Conservation (phyloP, 2,329 filamentous ascomycete genomes). For the Aureobasidium leucospermi region DNA sequence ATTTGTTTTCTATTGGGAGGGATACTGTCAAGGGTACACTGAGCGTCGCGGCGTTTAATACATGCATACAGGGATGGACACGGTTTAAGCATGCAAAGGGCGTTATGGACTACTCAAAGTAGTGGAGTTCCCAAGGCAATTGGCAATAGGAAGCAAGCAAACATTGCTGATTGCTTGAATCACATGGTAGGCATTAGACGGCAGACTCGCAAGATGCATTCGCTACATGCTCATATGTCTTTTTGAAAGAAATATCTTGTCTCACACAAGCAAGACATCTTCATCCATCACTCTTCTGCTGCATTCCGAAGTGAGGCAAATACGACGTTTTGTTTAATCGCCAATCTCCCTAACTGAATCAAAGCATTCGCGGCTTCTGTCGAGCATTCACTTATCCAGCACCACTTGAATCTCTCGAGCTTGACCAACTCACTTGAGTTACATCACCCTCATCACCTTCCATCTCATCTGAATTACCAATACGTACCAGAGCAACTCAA, state of each 20-base stretch:
- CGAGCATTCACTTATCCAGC: neutral
- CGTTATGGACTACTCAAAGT: neutral
- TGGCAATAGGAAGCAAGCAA: neutral
- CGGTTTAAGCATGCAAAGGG: neutral
- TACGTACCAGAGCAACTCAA: neutral
- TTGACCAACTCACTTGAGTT: no score
- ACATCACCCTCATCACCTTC: neutral
- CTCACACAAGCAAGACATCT: neutral
- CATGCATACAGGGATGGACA: neutral
- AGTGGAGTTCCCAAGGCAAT: neutral
- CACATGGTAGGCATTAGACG: conserved; percentile 1
- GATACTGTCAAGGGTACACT: neutral
- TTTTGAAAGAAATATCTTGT: neutral
- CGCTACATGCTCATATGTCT: neutral
- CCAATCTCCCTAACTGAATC: neutral
- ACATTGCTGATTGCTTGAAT: neutral
- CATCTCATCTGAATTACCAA: neutral
- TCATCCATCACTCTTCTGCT: neutral
- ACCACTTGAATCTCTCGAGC: neutral
- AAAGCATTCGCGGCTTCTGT: neutral
- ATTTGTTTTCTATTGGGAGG: neutral
- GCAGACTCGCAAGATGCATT: neutral
- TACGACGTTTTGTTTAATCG: neutral
- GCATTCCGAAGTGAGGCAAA: neutral
- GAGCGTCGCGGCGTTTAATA: conserved; percentile 8